phyloP scores from a whole-genome alignment of 2,329 filamentous ascomycete genomes.

The Claviceps paspali region DNA sequence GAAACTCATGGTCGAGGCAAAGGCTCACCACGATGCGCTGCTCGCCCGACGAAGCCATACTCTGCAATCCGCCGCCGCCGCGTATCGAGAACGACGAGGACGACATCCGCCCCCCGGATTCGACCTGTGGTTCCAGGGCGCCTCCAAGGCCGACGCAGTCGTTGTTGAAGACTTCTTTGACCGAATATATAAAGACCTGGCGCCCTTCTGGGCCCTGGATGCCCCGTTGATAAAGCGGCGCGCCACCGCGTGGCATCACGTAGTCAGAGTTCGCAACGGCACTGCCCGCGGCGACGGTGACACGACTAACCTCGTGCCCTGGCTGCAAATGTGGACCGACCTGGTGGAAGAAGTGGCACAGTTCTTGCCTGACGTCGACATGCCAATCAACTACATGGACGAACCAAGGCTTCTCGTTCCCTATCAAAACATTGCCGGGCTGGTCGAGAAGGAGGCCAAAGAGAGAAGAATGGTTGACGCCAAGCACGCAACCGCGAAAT shows the following conservation, averaged over 20 bases:
- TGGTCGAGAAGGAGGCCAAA: slow-evolving; percentile 31
- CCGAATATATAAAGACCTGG: slow-evolving; percentile 46
- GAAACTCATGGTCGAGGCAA: slow-evolving; percentile 31
- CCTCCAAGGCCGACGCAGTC: slow-evolving; percentile 33
- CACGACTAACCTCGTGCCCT: slow-evolving; percentile 24
- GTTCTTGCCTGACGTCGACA: slow-evolving; percentile 47
- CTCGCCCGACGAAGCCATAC: slow-evolving; percentile 30
- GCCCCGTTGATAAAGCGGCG: slow-evolving; percentile 21
- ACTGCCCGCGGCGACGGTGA: slow-evolving; percentile 24
- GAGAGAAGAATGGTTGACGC: slow-evolving; percentile 27
- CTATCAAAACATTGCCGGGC: slow-evolving; percentile 37
- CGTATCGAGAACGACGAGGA: slow-evolving; percentile 40
- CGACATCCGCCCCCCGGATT: slow-evolving; percentile 51
- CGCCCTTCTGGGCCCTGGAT: slow-evolving; percentile 44
- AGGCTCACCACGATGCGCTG: slow-evolving; percentile 24
- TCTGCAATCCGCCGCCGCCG: slow-evolving; percentile 35
- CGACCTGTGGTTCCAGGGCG: slow-evolving; percentile 42
- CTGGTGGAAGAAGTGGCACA: slow-evolving; percentile 36
- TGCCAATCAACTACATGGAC: slow-evolving; percentile 50
- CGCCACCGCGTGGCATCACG: slow-evolving; percentile 27
- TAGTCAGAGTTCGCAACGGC: slow-evolving; percentile 33
- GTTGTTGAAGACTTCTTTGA: slow-evolving; percentile 50
- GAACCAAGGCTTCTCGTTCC: slow-evolving; percentile 47
- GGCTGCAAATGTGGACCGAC: slow-evolving; percentile 31
- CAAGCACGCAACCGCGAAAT: slow-evolving; percentile 26